Conservation (phyloP, 805 yeast species). For the Pichia eremophila region DNA sequence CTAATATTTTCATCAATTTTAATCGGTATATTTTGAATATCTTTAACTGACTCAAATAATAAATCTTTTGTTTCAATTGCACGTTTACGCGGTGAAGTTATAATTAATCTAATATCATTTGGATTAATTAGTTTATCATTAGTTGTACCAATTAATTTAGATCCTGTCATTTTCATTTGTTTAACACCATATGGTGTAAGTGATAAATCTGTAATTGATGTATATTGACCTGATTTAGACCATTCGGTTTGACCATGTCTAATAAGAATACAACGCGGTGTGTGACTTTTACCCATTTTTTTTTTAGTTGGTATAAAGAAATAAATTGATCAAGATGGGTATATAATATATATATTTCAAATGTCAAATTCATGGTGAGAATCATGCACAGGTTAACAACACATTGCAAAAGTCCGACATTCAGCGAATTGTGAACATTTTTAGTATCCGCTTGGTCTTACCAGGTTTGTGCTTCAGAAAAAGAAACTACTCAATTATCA, state of each 20-base stretch:
- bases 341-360: too few relatives aligned
- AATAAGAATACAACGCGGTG: constrained; percentile 62
- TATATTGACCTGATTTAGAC: constrained; percentile 90
- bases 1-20: constrained; percentile 60
- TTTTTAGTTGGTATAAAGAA: background rate
- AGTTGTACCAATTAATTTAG: constrained; percentile 49
- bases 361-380: too few relatives aligned
- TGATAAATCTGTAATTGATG: constrained; percentile 75
- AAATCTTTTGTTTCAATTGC: constrained; percentile 70
- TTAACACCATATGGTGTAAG: constrained; percentile 69
- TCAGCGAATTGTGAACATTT: too few relatives aligned
- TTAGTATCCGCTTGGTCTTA: too few relatives aligned
- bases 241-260: constrained; percentile 93
- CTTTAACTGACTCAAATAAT: constrained; percentile 31
- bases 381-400: too few relatives aligned
- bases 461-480: too few relatives aligned
- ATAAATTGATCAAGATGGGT: too few relatives aligned
- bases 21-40: constrained; percentile 29
- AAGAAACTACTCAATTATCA: too few relatives aligned
- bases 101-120: constrained; percentile 46
- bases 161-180: constrained; percentile 70
- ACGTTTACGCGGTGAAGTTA: constrained; percentile 74
- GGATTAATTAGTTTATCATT: constrained; percentile 55
- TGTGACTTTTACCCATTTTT: constrained; percentile 23
- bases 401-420: too few relatives aligned